Evolutionary conservation across 129 eudicot species (phyloP), one percentile per base, ranked within the genome.

Genomic region (Escallonia herrerae): DNA sequence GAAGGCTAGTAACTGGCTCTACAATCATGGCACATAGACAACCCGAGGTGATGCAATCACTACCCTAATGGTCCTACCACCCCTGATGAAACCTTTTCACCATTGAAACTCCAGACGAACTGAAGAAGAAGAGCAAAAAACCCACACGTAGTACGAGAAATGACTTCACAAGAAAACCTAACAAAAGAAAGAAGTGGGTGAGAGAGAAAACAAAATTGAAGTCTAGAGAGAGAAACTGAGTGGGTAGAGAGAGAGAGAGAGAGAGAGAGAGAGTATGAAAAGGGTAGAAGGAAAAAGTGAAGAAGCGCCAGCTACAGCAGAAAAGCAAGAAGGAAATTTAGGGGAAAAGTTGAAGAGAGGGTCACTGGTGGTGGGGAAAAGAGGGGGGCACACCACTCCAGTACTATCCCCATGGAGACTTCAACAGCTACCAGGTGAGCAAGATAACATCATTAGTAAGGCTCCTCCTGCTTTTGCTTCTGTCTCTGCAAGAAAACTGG

Each of bases 401-500:
- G 81, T 82, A 61, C 69, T 79, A 9, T 75, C 87, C 62, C 80
- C 72, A 64, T 79, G 76, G 81, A 75, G 76, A 62, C 66, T 66
- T 64, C 66, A 64, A 59, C 82, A 49, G 5, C 52, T 64, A 10
- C 71, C 74, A 8, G 43, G 48, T 54, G 71, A 66, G 60, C 79
- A 68, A 59, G 72, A 55, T 69, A 78, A 73, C 66, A 15, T 7
- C 81, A 55, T 15, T 46, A 63, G 54, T 45, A 7, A 50, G 55
- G 70, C 80, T 62, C 51, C 74, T 72, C 22, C 41, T 0, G 33
- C 38, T 55, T 66, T 51, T 15, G 55, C 69, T 63, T 40, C 58
- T 75, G 76, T 79, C 68, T 91, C 97, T 66, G 89, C 93, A 48
- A 87, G 97, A 79, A 85, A 83, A 64, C 72, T 91, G 60, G 97